A percentile compares a stretch with the other conserved stretches of the same genome.
phyloP scores from a whole-genome alignment of 2,329 filamentous ascomycete genomes.

The Neobulgaria alba region DNA sequence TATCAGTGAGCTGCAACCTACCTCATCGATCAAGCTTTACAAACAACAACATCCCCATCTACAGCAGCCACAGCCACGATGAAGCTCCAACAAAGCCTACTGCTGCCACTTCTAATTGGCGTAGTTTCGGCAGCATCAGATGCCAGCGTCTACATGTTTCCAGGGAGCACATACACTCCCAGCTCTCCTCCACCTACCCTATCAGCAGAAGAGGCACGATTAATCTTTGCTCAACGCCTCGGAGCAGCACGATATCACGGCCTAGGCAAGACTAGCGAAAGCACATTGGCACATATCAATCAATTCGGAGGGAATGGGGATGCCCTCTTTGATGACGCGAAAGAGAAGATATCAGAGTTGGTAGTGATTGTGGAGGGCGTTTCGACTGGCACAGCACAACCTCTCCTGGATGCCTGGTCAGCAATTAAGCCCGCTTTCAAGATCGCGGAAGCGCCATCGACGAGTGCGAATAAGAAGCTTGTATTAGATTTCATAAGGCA shows the following conservation, averaged over 20 bases:
- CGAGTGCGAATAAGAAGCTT: constrained; percentile 24
- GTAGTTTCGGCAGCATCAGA: constrained; percentile 28
- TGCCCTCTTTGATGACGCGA: constrained; percentile 39
- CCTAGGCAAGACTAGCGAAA: constrained; percentile 31
- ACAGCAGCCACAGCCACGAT: constrained; percentile 23
- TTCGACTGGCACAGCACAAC: constrained; percentile 35
- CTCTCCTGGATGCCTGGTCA: constrained; percentile 35
- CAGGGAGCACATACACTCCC: constrained; percentile 24
- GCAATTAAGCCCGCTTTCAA: constrained; percentile 39
- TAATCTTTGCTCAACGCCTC: constrained; percentile 51
- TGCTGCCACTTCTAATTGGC: constrained; percentile 31
- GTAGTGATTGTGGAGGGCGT: constrained; percentile 52
- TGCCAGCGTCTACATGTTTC: constrained; percentile 46
- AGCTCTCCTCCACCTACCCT: constrained; percentile 41
- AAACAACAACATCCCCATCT: constrained; percentile 9
- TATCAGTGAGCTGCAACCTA: constrained; percentile 8
- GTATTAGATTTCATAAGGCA: constrained; percentile 25
- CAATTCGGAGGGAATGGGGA: constrained; percentile 46
- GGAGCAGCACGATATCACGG: constrained; percentile 37
- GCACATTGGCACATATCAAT: constrained; percentile 47
- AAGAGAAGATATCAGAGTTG: constrained; percentile 38
- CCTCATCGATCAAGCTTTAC: constrained; percentile 16
- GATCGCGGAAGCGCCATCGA: constrained; percentile 37
- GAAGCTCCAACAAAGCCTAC: constrained; percentile 34
- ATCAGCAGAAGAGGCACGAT: constrained; percentile 37